These are phyloP conservation scores for Patellaria atrata DNA, from an alignment of 495 filamentous ascomycete genomes.

Conservation along the genomic window DNA sequence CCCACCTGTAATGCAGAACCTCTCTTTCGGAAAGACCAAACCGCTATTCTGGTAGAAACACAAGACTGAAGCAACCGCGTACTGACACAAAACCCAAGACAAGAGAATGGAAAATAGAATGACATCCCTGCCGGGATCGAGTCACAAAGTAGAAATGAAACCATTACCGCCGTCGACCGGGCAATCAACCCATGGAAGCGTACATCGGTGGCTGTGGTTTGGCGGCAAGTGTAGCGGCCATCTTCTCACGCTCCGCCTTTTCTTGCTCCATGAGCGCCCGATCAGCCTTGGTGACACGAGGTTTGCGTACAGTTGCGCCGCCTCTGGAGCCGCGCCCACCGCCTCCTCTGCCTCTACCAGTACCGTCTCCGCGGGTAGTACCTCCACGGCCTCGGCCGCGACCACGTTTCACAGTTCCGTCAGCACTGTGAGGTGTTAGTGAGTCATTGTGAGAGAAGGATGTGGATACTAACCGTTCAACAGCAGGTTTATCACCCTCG, in stretches of 20 bases:
- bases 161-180: no score
- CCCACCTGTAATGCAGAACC: no score
- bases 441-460: slow-evolving; percentile 2
- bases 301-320: slow-evolving; percentile 60
- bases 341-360: slow-evolving; percentile 34
- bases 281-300: slow-evolving; percentile 64
- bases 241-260: slow-evolving; percentile 53
- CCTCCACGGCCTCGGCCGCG: slow-evolving; percentile 52
- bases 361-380: slow-evolving; percentile 29
- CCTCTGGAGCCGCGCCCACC: slow-evolving; percentile 67
- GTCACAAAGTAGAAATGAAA: no score
- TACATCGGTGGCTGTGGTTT: no score
- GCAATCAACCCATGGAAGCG: no score
- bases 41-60: no score
- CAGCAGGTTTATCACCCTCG: slow-evolving; percentile 76
- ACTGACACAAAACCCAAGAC: no score
- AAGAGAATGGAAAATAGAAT: no score
- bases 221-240: no score
- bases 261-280: slow-evolving; percentile 49
- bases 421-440: slow-evolving; percentile 37
- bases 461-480: slow-evolving; percentile 43
- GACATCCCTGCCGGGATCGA: no score
- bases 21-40: no score
- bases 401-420: slow-evolving; percentile 63
- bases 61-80: no score